Conservation (phyloP, 1,284 basidiomycete species). For the Cutaneotrichosporon mucoides region DNA sequence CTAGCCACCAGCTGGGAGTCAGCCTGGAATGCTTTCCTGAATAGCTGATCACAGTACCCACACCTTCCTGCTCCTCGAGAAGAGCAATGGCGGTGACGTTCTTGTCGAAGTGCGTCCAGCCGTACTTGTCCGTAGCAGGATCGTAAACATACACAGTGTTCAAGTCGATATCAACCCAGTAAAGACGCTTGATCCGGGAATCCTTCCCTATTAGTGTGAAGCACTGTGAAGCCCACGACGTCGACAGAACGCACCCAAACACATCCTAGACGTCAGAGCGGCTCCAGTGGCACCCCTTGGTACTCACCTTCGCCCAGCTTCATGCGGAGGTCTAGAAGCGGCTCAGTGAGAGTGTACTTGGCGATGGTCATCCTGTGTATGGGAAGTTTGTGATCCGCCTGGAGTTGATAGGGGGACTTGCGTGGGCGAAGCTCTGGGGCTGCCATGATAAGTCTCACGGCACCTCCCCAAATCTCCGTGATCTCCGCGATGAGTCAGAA, state of each 20-base stretch:
- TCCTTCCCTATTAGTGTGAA: conserved; percentile 11
- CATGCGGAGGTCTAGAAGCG: conserved; percentile 17
- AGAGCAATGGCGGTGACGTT: conserved; percentile 17
- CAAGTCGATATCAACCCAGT: conserved; percentile 29
- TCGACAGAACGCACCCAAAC: conserved; percentile 10
- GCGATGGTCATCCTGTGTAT: background rate
- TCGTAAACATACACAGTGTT: conserved; percentile 22
- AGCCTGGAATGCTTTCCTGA: background rate
- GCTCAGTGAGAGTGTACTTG: conserved; percentile 11
- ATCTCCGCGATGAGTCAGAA: too few species aligned
- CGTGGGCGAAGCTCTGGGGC: background rate
- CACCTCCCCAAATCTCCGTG: too few species aligned
- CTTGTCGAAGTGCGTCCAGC: conserved; percentile 23
- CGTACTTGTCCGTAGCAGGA: conserved; percentile 14
- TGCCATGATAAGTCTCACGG: background rate
- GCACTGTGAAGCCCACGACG: background rate
- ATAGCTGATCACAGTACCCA: conserved; percentile 4
- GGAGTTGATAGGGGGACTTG: background rate
- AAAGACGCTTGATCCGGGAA: conserved; percentile 17
- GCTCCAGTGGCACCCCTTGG: background rate
- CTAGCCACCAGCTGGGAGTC: conserved; percentile 20
- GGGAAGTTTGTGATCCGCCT: too few species aligned
- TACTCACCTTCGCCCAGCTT: conserved; percentile 21
- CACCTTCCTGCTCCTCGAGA: conserved; percentile 14
- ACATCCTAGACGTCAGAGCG: background rate